Conservation (phyloP, 2,329 filamentous ascomycete genomes). For the Pseudocercospora macadamiae region DNA sequence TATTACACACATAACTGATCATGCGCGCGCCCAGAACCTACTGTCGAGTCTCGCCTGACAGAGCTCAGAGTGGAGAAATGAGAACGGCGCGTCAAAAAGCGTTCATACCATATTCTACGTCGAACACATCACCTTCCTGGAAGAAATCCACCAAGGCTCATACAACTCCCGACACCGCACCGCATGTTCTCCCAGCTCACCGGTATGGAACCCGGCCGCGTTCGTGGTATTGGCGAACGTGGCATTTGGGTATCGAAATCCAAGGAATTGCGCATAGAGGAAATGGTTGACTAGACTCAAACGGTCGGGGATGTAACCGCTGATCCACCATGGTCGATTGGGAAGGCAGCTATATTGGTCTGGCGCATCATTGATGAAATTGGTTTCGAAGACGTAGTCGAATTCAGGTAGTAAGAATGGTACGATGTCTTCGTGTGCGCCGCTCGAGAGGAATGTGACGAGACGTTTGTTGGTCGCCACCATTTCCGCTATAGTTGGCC, state of each 20-base stretch:
- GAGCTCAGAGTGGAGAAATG: not conserved
- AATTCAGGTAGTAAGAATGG: constrained; percentile 44
- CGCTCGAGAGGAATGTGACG: constrained; percentile 50
- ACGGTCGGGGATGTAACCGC: constrained; percentile 41
- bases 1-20: not conserved
- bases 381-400: constrained; percentile 52
- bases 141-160: constrained; percentile 45
- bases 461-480: constrained; percentile 47
- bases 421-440: constrained; percentile 41
- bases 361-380: constrained; percentile 40
- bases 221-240: constrained; percentile 47
- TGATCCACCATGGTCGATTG: constrained; percentile 45
- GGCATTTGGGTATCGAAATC: constrained; percentile 48
- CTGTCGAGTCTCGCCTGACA: not conserved
- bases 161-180: constrained; percentile 44
- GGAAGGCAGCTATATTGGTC: constrained; percentile 43
- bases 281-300: constrained; percentile 54
- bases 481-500: constrained; percentile 49
- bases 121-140: constrained; percentile 34
- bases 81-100: constrained; percentile 26
- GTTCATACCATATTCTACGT: constrained; percentile 34
- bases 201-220: constrained; percentile 42
- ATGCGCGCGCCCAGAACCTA: not conserved
- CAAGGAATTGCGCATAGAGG: constrained; percentile 48
- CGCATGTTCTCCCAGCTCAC: constrained; percentile 49